Percentiles rank a stretch among this genome's conserved stretches.
Conservation (phyloP, 1,284 basidiomycete genomes). For the Ustilago shanxiensis region DNA sequence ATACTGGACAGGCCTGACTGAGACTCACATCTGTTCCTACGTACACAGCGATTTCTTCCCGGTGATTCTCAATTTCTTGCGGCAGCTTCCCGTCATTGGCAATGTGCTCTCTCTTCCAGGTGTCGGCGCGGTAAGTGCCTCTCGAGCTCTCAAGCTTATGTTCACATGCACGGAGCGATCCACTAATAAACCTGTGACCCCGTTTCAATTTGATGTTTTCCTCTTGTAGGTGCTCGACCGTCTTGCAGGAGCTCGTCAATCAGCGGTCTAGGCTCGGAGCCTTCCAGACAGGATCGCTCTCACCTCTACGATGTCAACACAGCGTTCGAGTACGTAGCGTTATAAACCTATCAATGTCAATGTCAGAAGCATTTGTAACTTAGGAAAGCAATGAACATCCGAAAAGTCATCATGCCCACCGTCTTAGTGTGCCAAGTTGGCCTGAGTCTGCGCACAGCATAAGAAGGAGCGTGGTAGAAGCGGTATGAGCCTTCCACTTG, state of each 20-base stretch:
- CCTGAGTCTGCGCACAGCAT: neutral
- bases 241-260: constrained; percentile 71
- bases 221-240: constrained; percentile 69
- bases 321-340: too few species aligned
- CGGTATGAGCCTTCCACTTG: too few species aligned
- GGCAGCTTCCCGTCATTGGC: constrained; percentile 93
- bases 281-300: too few species aligned
- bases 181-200: neutral
- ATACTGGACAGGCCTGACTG: constrained; percentile 9
- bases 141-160: neutral
- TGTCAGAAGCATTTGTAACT: constrained; percentile 1
- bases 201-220: neutral
- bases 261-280: constrained; percentile 64
- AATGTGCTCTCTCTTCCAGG: constrained; percentile 83
- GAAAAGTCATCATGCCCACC: neutral
- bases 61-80: constrained; percentile 92
- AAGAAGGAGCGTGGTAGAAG: too few species aligned
- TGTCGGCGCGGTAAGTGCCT: constrained; percentile 69
- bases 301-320: too few species aligned
- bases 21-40: neutral
- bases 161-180: neutral
- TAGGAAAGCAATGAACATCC: constrained; percentile 6
- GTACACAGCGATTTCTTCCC: constrained; percentile 98
- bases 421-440: neutral
- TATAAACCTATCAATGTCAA: neutral